Evolutionary conservation across 2,329 filamentous ascomycete genomes (phyloP), one percentile per base, ranked within the genome.

Genomic region (Ophiocordyceps sinensis): DNA sequence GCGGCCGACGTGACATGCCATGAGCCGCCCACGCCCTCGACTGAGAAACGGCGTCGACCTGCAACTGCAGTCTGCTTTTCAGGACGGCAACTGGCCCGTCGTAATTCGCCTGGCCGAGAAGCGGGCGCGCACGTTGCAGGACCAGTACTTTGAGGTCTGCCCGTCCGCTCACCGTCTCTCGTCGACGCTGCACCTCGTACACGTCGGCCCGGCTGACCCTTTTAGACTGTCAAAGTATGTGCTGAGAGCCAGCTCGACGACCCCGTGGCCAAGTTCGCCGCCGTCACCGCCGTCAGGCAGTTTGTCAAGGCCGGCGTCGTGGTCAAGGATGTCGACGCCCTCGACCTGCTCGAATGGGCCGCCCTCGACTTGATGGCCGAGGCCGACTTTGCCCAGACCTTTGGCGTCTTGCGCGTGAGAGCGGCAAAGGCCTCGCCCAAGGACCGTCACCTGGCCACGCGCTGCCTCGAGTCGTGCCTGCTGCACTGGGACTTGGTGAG

Each of bases 321-420:
- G 11, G 52, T 73, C 40, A 65, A 65, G 37, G 73, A 77, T 45
- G 55, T 64, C 3, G 70, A 73, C 41, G 58, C 61, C 12, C 53
- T 77, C 10, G 70, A 74, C 44, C 59, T 78, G 17, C 66, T 73
- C 21, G 73, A 76, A 46, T 75, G 71, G 64, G 67, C 72, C 1
- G 61, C 63, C n/a, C 55, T 54, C 3, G 61, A 64, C 1, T 44
- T 68, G 4, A 47, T 55, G 2, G 45, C 52, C 1, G 58, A 64
- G 12, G 52, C 61, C 13, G 62, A 67, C 21, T 75, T 68, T 38
- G 44, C 63, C 0, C 57, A 64, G 41, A 70, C 65, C 1, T 55
- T 77, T 8, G 74, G 73, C 0, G 56, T 62, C 2, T 58, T 78
- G 44, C 63, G 70, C 19, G 58, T 61, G 11, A 62, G 68, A 28